Evolutionary conservation across 371 early-diverging fungal species (phyloP), one percentile per base, ranked within the genome.

Genomic region (Blastocladiella emersonii): DNA sequence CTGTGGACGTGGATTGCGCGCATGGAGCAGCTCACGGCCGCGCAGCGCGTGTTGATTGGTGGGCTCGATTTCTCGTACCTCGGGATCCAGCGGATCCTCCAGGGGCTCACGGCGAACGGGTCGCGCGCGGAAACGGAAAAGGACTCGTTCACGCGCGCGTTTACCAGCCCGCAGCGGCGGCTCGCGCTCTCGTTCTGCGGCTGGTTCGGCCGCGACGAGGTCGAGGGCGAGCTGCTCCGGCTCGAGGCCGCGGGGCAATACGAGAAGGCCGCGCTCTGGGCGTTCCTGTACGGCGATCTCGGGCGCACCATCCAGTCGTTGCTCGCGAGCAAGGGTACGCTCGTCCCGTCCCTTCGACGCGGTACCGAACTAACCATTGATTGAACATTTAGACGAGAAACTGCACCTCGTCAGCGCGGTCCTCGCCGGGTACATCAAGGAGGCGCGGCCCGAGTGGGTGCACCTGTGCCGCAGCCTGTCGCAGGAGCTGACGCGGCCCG

Each of bases 181-280:
- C 68, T 88, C 34, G 89, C 85, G 8, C 71, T 92, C 48, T 64
- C 71, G 51, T 80, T 85, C 19, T 89, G 90, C 67, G 92, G 92
- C 12, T 88, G 87, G 72, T 86, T 74, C 34, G 78, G 86, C 66
- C 77, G 73, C 37, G 72, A 72, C 3, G 74, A 75, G 7, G 75
- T 91, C 37, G 90, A 90, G 67, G 71, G 71, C 49, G 78, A 78
- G 32, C 13, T 61, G 34, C 10, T 30, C 66, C 82, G 86, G 53
- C 68, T 92, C 61, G 90, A 93, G 67, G 61, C 66, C 30, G 71
- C 70, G 13, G 83, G 80, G 8, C 78, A 88, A 59, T 88, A 75
- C 68, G 91, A 89, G 65, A 82, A 83, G 51, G 92, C 93, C 3
- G 93, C 95, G 10, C 90, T 82, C 21, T 81, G 84, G 78, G 89